Evolutionary conservation across 176 grass and related monocot genomes (phyloP).

Genomic region (Avena sativa): DNA sequence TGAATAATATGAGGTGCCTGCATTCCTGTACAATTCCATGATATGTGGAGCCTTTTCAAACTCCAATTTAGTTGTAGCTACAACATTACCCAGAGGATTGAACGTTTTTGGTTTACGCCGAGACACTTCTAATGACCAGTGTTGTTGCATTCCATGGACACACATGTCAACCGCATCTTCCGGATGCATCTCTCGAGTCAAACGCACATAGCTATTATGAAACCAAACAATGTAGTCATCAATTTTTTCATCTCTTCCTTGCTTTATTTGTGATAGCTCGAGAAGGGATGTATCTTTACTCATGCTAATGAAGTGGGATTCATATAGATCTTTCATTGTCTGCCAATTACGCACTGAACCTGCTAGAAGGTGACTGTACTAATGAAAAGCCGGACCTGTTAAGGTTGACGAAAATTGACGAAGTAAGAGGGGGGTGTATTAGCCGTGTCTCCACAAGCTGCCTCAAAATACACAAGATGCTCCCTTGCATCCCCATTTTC

Average conservation of each 20-base stretch:
- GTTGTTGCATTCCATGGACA: neutral
- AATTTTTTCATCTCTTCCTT: neutral
- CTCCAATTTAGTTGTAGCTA: neutral
- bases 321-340: conserved; percentile 14
- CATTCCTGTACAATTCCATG: neutral
- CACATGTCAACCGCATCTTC: neutral
- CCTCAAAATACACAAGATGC: neutral
- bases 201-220: neutral
- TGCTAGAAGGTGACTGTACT: neutral
- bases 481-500: neutral
- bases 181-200: neutral
- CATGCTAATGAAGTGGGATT: conserved; percentile 4
- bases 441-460: neutral
- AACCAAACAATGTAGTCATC: neutral
- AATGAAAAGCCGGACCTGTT: neutral
- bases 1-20: neutral
- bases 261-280: neutral
- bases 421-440: neutral
- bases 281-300: neutral
- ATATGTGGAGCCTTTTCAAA: neutral
- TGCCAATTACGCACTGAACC: neutral
- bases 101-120: neutral
- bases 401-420: neutral
- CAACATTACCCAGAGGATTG: neutral
- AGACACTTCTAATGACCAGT: neutral